Evolutionary conservation across 495 filamentous ascomycete genomes (phyloP), one percentile per base, ranked within the genome.

Genomic region (Stereocaulon alpinum): DNA sequence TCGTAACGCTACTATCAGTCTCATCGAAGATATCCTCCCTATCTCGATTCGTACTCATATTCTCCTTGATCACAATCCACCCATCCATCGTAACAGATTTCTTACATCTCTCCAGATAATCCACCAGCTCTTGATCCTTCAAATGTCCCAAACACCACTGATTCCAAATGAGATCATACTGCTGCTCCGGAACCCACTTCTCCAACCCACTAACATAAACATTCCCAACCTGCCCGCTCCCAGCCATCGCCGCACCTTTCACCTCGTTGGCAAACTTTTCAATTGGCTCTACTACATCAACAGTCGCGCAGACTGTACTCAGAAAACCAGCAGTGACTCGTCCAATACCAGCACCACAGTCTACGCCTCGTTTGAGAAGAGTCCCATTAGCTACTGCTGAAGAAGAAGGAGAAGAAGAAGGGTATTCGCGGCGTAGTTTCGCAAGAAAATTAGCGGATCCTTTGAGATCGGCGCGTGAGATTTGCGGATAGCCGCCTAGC

Each of bases 101-200:
- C 42, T 73, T 77, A 66, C 88, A 88, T 41, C 86, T 74, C 61
- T 70, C 58, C 11, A 96, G 70, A 60, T 85, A 95, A 15, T 68
- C 75, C 22, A 83, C 79, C 22, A 96, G 69, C 70, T 95, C 83
- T 41, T 65, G 66, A 72, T 95, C 92, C n/a, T 83, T 91, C 55
- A 96, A 72, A 68, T 96, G 86, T 17, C 89, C 88, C n/a, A 94
- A 71, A 72, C 91, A 96, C 91, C 91, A 95, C 72, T 96, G 92
- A 50, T 82, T 87, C 80, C 80, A 83, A 57, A 91, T 76, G 42
- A 77, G 50, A 58, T 73, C 79, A 62, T 87, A 86, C 47, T 69
- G 71, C 29, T 73, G 76, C 6, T 75, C 70, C 12, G 86, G 87
- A 52, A 63, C 60, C 89, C 89, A 96, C 41, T 81, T 71, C 72